Percentiles rank a stretch among this genome's conserved stretches.
Evolutionary conservation across 257 asterid species (phyloP).

Genomic region (Solanum appendiculatum): DNA sequence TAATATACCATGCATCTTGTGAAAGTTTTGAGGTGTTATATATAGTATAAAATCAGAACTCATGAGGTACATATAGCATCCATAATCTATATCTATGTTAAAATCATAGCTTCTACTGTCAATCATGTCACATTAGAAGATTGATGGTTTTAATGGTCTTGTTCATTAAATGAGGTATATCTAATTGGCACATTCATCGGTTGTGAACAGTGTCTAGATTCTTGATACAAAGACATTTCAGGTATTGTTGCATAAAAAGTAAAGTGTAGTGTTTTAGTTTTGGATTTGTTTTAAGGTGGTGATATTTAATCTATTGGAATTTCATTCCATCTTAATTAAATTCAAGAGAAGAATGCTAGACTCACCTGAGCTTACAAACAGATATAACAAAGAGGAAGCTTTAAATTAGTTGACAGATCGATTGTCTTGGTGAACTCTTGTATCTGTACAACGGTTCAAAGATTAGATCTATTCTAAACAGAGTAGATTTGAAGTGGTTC

Average conservation of each 20-base stretch:
- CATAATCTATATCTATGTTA: no score
- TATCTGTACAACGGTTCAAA: not conserved
- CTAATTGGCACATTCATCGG: not conserved
- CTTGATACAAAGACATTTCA: not conserved
- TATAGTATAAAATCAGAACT: no score
- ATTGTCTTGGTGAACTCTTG: not conserved
- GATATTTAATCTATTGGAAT: not conserved
- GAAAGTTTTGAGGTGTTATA: no score
- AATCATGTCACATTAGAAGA: not conserved
- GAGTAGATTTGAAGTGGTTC: not conserved
- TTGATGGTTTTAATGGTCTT: no score
- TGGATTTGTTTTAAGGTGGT: no score
- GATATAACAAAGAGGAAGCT: not conserved
- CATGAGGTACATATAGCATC: not conserved
- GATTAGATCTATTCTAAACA: not conserved
- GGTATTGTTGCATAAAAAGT: not conserved
- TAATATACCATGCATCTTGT: no score
- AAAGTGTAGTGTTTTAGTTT: not conserved
- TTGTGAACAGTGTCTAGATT: not conserved
- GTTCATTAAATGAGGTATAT: not conserved
- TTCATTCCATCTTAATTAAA: not conserved
- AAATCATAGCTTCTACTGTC: not conserved
- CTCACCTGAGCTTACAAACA: not conserved
- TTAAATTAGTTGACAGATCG: not conserved
- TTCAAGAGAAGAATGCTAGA: not conserved